A percentile compares a stretch with the other conserved stretches of the same genome.
Evolutionary conservation across 306 rosid species (phyloP).

Genomic region (Dicorynia guianensis): DNA sequence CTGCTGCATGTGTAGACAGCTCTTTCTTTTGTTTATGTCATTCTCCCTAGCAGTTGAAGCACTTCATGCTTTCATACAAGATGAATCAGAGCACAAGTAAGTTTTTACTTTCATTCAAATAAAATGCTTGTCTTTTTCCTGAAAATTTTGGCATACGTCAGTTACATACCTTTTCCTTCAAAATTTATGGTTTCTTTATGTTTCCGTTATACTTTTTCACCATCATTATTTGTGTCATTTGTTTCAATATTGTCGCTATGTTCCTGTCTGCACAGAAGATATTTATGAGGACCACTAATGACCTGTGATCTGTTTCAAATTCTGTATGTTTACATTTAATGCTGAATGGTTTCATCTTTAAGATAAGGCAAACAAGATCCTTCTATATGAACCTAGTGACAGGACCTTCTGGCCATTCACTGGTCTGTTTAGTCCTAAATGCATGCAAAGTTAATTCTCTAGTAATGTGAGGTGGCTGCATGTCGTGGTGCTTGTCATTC

Average conservation of each 20-base stretch:
- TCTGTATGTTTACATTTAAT: background rate
- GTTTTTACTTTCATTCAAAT: constrained; percentile 41
- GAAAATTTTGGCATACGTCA: background rate
- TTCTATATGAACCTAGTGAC: background rate
- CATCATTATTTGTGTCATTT: too few species aligned
- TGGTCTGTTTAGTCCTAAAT: background rate
- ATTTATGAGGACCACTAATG: too few species aligned
- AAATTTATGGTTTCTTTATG: background rate
- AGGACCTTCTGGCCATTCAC: background rate
- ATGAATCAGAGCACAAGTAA: constrained; percentile 99
- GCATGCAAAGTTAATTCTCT: constrained; percentile 31
- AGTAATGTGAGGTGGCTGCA: background rate
- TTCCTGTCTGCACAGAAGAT: too few species aligned
- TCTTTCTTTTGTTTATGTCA: constrained; percentile 95
- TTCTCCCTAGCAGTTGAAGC: constrained; percentile 99
- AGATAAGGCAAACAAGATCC: background rate
- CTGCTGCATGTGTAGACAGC: constrained; percentile 94
- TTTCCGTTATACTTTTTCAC: background rate
- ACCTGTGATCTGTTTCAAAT: too few species aligned
- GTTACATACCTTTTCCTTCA: background rate
- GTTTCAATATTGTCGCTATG: too few species aligned
- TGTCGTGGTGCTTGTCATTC: constrained; percentile 20
- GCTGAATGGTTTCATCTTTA: background rate
- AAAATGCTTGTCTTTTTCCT: background rate
- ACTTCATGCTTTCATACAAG: constrained; percentile 96